Evolutionary conservation across 805 yeast species (phyloP), one percentile per base, ranked within the genome.

Genomic region (Kregervanrija pseudodelftensis): DNA sequence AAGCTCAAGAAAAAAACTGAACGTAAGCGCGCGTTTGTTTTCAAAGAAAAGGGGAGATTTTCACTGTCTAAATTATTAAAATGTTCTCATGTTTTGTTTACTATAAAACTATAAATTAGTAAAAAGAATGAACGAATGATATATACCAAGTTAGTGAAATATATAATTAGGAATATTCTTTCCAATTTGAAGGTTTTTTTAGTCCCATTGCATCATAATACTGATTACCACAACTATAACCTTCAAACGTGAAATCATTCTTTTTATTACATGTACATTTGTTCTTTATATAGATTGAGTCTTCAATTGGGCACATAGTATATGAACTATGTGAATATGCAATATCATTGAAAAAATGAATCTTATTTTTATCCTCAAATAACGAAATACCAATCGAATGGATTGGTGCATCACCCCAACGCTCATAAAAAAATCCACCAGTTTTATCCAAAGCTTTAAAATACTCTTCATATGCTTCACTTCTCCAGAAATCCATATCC

Each of bases 351-450:
- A 86, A 83, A 66, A 76, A 83, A 61, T 82, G 86, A 13, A 86
- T 59, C 55, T 83, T 75, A 30, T 68, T 64, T 53, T 70, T 69
- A 49, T 77, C 72, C 41, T 81, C 61, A 55, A 84, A 70, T 39
- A 82, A 64, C 1, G 88, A 65, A 2, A 79, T 85, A 5, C 85
- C 95, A 41, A 86, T 72, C 1, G 95, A 77, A 65, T 86, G 95
- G n/a, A 86, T 77, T 3, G 95, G 95, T 0, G 95, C 95, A 64
- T 87, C 96, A 15, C 96, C 96, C 95, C 95, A 87, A 52, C 96
- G 72, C 66, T 87, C 93, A 58, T 85, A 84, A 61, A 77, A 85
- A 60, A 85, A 85, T 1, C 95, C 95, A 46, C 95, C 95, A 3
- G 75, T 60, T 39, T 62, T 48, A 58, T 85, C 95, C 38, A 85